These are phyloP conservation scores for Xylaria telfairii DNA, from an alignment of 495 filamentous ascomycete genomes.

Conservation along the genomic window DNA sequence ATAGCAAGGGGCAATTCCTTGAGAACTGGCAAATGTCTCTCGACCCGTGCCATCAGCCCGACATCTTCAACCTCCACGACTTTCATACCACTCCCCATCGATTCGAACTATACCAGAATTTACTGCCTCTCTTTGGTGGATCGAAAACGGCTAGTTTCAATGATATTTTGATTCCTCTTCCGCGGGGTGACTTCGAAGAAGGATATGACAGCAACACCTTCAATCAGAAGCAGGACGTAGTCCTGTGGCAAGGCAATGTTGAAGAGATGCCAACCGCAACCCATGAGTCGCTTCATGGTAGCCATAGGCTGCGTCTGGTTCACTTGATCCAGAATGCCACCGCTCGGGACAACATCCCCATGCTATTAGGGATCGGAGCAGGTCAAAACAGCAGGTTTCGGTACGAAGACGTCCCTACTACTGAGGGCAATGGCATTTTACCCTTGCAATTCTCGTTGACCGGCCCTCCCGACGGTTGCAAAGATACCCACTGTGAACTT, in stretches of 20 bases:
- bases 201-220: slow-evolving; percentile 49
- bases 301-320: slow-evolving; percentile 66
- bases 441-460: slow-evolving; percentile 53
- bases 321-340: slow-evolving; percentile 62
- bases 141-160: slow-evolving; percentile 68
- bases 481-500: slow-evolving; percentile 57
- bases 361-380: slow-evolving; percentile 44
- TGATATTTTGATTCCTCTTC: slow-evolving; percentile 84
- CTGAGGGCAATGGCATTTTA: slow-evolving; percentile 44
- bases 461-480: slow-evolving; percentile 54
- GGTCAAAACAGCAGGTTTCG: slow-evolving; percentile 37
- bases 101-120: slow-evolving; percentile 64
- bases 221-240: slow-evolving; percentile 55
- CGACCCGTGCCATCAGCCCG: slow-evolving; percentile 80
- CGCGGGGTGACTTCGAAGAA: slow-evolving; percentile 72
- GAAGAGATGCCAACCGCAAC: slow-evolving; percentile 39
- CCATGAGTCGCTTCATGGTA: slow-evolving; percentile 44
- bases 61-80: slow-evolving; percentile 75
- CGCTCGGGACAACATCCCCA: slow-evolving; percentile 39
- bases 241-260: slow-evolving; percentile 69
- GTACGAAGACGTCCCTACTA: slow-evolving; percentile 41
- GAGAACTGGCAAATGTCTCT: slow-evolving; percentile 67
- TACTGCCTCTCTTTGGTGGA: slow-evolving; percentile 77
- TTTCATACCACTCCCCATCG: slow-evolving; percentile 70
- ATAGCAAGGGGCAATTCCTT: slow-evolving; percentile 72